Conservation (phyloP, 78 protist species). For the Anaeramoeba flamelloides region DNA sequence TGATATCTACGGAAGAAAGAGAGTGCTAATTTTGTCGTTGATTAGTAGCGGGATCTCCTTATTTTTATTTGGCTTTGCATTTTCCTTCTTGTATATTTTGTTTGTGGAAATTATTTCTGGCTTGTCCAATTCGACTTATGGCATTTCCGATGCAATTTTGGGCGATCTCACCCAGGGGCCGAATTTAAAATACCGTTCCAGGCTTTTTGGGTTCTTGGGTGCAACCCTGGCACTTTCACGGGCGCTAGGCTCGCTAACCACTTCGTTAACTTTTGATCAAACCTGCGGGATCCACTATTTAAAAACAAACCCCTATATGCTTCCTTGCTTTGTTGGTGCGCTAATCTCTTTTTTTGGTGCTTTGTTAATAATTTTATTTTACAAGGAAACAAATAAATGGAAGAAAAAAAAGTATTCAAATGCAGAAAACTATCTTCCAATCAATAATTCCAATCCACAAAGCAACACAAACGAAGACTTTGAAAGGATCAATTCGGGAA, state of each 20-base stretch:
- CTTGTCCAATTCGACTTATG: background rate
- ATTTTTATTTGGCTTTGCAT: background rate
- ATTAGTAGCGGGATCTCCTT: background rate
- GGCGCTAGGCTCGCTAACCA: background rate
- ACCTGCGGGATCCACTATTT: background rate
- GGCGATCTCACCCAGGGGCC: background rate
- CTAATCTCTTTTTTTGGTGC: background rate
- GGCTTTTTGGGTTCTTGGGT: background rate
- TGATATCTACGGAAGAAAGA: background rate
- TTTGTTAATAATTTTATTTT: background rate
- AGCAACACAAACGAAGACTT: no score
- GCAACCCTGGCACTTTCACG: background rate
- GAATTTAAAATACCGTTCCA: background rate
- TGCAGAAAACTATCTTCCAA: background rate
- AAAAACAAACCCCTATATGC: background rate
- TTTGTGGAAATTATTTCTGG: background rate
- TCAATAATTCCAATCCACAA: no score
- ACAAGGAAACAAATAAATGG: background rate
- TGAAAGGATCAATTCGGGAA: no score
- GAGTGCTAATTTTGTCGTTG: background rate
- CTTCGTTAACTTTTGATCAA: background rate
- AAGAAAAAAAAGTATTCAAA: background rate
- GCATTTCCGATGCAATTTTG: background rate
- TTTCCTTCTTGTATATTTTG: background rate
- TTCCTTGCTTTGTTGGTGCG: background rate